Base-by-base conservation (phyloP, 2,329 filamentous ascomycete species). In the Stagonosporopsis cucurbitacearum region DNA sequence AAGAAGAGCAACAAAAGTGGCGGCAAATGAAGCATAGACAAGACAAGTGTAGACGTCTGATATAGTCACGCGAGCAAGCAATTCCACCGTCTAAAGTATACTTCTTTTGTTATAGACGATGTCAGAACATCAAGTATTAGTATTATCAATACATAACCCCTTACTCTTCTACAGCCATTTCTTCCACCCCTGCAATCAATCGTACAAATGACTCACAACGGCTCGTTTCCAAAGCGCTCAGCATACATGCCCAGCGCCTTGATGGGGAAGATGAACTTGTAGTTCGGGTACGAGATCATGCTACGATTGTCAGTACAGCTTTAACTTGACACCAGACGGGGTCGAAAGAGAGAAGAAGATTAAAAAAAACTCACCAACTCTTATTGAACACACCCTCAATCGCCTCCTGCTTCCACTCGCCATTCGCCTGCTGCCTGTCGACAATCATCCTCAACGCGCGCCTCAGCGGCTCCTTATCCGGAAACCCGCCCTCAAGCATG, bases 331-430 rank as follows among this genome's bases (percentile, higher is more conserved):
- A 12, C 19, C 25, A 20, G 7, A 2, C 15, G 9, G 37, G 26
- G 25, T 5, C 5, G 25, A 9, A 26, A 26, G 9, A 26, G 9
- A 26, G 9, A 26, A 26, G n/a, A n/a, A n/a, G n/a, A n/a, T n/a
- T n/a, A 30, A 8, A 37, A 20, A 46, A 4, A 19, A 83, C 84
- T 79, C 75, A 88, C 86, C 94, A 98, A 69, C 88, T 95, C 81
- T 97, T 96, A 79, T 99, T 99, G 79, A 99, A 99, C 11, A 99
- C 95, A 2, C 95, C 95, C 75, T 99, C 95, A 67, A 99, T 98
- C 0, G 90, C 88, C 76, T 98, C 95, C 73, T 97, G 93, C 64
- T 90, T 74, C 95, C 95, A 99, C 79, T 97, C 93, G 30, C 95
- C 95, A 70, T 96, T 96, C 2, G 81, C 73, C 75, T 92, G 88